phyloP scores from a whole-genome alignment of 768 basidiomycete species.

The Mycena crocata region DNA sequence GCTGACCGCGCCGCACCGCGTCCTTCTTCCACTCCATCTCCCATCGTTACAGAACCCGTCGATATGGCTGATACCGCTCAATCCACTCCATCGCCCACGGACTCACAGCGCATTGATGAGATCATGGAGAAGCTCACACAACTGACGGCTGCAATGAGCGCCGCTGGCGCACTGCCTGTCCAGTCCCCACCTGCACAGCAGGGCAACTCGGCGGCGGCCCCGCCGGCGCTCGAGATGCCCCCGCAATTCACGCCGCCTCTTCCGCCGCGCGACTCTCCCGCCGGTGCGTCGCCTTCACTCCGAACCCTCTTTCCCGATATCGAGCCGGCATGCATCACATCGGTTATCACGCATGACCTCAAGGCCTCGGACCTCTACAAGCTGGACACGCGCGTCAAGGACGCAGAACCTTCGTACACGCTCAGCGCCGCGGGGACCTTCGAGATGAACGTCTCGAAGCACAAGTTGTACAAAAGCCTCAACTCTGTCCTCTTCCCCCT shows the following conservation, averaged over 20 bases:
- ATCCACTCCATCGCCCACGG: not conserved
- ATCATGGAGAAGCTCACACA: not conserved
- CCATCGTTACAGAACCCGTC: not conserved
- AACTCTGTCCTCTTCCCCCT: not conserved
- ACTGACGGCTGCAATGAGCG: not conserved
- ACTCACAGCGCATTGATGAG: not conserved
- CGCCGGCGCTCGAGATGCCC: not conserved
- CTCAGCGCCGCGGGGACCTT: not conserved
- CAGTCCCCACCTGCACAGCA: no score
- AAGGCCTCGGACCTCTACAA: constrained; percentile 17
- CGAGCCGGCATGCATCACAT: constrained; percentile 28
- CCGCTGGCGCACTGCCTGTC: not conserved
- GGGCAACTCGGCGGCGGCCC: no score
- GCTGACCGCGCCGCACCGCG: not conserved
- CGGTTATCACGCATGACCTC: constrained; percentile 26
- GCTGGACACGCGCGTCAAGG: not conserved
- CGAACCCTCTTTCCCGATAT: constrained; percentile 34
- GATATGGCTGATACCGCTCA: not conserved
- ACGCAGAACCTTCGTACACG: not conserved
- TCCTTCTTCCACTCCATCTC: not conserved
- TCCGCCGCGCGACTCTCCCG: not conserved
- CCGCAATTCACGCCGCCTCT: not conserved
- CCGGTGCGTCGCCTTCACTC: constrained; percentile 26
- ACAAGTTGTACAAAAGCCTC: constrained; percentile 15
- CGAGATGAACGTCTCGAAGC: constrained; percentile 13